Evolutionary conservation across 345 rosid species (phyloP), one percentile per base, ranked within the genome.

Genomic region (Nasturtium officinale): DNA sequence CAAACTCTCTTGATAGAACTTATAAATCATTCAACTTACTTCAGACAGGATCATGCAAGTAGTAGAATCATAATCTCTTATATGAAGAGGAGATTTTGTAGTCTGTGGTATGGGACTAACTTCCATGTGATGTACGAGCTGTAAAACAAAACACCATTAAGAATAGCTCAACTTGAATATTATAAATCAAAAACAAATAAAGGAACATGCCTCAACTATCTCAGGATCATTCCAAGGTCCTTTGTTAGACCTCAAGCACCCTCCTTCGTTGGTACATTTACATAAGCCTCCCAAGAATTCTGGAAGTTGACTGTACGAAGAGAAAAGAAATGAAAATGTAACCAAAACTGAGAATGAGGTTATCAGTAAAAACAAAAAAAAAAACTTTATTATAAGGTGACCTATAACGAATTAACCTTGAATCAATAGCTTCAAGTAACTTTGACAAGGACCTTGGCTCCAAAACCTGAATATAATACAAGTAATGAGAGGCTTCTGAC

Each of bases 151-250:
- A 61, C 26, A 69, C 43, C 3, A 3, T 17, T 59, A 29, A 28
- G 17, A 70, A 55, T 37, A 58, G 55, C 69, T 64, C 35, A 65
- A 48, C 37, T 38, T 20, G 15, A 58, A 61, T 50, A 53, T 55
- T 62, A 47, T 42, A 40, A 75, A 61, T 11, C 18, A 43, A 21
- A 40, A 51, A 47, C 46, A 69, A 25, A 56, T 53, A 26, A 56
- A 50, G 32, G 25, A 5, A 28, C 74, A 57, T 82, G 85, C 98
- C 94, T 94, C 89, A 82, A 88, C 75, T 80, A 91, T 82, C 28
- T 82, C 88, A 50, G 93, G 90, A 73, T 94, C 95, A 67, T 88
- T 87, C 98, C 98, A 94, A 11, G 97, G 98, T 71, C 98, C 98
- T 83, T 88, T 89, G 61, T 87, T 83, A 69, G 98, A 94, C 77